phyloP scores from a whole-genome alignment of 768 basidiomycete genomes.

The Termitomyces sp. region DNA sequence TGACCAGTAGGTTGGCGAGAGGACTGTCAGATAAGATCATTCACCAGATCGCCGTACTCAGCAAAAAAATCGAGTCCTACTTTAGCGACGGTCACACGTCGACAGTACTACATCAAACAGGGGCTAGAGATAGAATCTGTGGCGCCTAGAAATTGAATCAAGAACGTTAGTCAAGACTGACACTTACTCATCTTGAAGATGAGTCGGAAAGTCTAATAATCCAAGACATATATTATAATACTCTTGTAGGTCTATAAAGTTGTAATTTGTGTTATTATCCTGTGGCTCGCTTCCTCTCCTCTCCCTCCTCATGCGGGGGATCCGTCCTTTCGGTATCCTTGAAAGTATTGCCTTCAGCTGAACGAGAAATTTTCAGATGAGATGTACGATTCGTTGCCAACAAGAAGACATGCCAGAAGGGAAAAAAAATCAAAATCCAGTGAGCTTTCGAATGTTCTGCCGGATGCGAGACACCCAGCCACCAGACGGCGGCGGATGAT shows the following conservation, averaged over 20 bases:
- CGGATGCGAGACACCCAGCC: conserved; percentile 70
- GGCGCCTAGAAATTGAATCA: conserved; percentile 10
- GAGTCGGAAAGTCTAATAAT: neutral
- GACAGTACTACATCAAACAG: neutral
- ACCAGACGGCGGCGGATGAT: conserved; percentile 51
- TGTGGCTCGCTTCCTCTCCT: conserved; percentile 52
- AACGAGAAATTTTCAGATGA: conserved; percentile 21
- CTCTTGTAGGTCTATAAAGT: conserved; percentile 7
- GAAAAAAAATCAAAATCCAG: conserved; percentile 62
- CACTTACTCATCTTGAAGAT: neutral
- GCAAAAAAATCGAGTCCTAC: too few relatives aligned
- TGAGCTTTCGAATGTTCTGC: conserved; percentile 66
- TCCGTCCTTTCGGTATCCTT: conserved; percentile 22
- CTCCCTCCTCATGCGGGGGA: conserved; percentile 26
- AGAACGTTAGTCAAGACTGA: too few relatives aligned
- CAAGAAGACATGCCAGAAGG: conserved; percentile 44
- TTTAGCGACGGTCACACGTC: too few relatives aligned
- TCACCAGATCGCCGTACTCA: conserved; percentile 21
- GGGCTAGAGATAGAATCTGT: conserved; percentile 11
- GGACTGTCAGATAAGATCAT: conserved; percentile 17
- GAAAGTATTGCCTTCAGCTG: conserved; percentile 21
- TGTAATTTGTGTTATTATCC: conserved; percentile 24
- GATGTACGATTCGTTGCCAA: conserved; percentile 18
- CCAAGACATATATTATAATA: conserved; percentile 10
- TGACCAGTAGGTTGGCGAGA: conserved; percentile 19